A percentile compares a stretch with the other conserved stretches of the same genome.
Evolutionary conservation across 768 basidiomycete species (phyloP).

Genomic region (Mycena amicta): DNA sequence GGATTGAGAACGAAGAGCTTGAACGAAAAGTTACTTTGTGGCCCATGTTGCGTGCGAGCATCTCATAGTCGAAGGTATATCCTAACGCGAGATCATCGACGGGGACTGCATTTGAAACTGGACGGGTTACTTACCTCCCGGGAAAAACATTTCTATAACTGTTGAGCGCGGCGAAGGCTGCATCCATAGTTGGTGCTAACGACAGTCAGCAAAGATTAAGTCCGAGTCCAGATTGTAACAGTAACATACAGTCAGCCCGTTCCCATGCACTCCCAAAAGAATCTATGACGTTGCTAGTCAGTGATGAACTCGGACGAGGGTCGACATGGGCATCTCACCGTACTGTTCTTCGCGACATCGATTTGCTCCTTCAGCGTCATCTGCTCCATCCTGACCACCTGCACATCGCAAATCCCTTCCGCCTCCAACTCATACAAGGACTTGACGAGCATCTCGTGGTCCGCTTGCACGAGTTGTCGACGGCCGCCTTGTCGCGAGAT

Average conservation of each 20-base stretch:
- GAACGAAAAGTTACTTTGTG: constrained; percentile 33
- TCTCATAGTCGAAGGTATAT: background rate
- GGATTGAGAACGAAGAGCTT: too few relatives aligned
- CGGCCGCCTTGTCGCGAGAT: constrained; percentile 57
- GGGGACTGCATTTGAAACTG: background rate
- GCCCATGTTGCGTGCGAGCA: constrained; percentile 26
- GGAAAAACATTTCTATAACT: constrained; percentile 72
- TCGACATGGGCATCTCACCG: constrained; percentile 55
- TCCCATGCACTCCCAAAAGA: constrained; percentile 67
- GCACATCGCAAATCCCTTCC: constrained; percentile 54
- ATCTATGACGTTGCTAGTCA: constrained; percentile 41
- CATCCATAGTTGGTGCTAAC: constrained; percentile 67
- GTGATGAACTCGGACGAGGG: constrained; percentile 7
- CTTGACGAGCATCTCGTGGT: constrained; percentile 52
- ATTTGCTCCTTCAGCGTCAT: constrained; percentile 66
- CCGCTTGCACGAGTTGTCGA: constrained; percentile 42
- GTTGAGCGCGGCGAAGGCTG: constrained; percentile 61
- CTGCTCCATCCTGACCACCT: constrained; percentile 40
- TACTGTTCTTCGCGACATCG: constrained; percentile 58
- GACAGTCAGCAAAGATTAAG: background rate
- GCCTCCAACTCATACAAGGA: constrained; percentile 50
- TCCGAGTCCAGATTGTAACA: background rate
- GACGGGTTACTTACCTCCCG: constrained; percentile 41
- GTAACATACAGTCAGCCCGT: constrained; percentile 70
- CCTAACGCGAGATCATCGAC: background rate